These are phyloP conservation scores for Agrocybe chaxingu DNA, from an alignment of 768 basidiomycete species.

Conservation along the genomic window DNA sequence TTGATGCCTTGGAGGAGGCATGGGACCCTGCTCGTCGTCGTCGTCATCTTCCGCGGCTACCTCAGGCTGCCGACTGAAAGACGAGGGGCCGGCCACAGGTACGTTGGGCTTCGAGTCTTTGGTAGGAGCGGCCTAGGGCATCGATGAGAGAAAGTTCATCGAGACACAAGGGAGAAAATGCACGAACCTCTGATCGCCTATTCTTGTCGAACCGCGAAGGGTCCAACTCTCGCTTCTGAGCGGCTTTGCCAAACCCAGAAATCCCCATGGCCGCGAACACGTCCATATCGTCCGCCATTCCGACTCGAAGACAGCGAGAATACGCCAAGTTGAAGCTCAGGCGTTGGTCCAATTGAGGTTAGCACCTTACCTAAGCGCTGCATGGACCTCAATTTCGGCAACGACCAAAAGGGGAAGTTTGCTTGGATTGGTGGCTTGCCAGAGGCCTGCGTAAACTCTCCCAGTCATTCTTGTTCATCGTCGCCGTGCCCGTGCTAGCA, in stretches of 20 bases:
- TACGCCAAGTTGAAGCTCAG: background rate
- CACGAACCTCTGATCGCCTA: constrained; percentile 49
- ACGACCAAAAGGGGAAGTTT: background rate
- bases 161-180: constrained; percentile 5
- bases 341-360: constrained; percentile 4
- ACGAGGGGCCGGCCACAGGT: constrained; percentile 17
- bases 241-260: constrained; percentile 75
- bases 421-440: background rate
- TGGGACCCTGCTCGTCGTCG: constrained; percentile 23
- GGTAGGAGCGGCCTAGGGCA: background rate
- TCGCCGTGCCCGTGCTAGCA: background rate
- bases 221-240: constrained; percentile 64
- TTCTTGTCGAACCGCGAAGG: constrained; percentile 78
- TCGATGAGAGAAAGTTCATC: constrained; percentile 3
- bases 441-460: background rate
- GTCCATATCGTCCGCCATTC: constrained; percentile 51
- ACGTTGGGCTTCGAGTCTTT: constrained; percentile 2
- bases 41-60: constrained; percentile 13
- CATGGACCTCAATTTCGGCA: constrained; percentile 2
- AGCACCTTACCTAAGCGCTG: constrained; percentile 10
- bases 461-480: background rate
- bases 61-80: background rate
- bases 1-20: constrained; percentile 19
- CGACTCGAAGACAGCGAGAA: constrained; percentile 1
- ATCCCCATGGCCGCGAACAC: constrained; percentile 84